Percentiles rank a stretch among this genome's conserved stretches.
phyloP scores from a whole-genome alignment of 2,329 filamentous ascomycete species.

The Fusarium floridanum region DNA sequence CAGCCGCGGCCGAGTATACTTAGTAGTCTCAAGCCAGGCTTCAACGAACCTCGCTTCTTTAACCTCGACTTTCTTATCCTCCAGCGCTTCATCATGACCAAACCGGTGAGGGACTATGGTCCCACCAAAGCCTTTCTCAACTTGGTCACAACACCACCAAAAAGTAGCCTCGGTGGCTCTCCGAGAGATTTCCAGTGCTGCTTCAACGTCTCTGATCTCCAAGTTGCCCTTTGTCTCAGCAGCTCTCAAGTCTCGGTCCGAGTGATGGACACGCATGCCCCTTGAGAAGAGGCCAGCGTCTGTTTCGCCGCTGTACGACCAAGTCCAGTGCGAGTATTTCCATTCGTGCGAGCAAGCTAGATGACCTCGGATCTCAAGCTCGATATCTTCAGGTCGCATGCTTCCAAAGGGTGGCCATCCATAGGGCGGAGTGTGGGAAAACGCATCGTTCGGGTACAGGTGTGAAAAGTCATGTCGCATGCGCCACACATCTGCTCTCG shows the following conservation, averaged over 20 bases:
- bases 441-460: background rate
- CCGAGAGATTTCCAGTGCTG: background rate
- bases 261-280: background rate
- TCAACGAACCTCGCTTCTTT: background rate
- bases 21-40: background rate
- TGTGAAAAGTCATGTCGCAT: background rate
- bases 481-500: conserved; percentile 2
- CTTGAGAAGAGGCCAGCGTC: background rate
- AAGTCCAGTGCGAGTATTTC: conserved; percentile 8
- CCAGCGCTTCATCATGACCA: background rate
- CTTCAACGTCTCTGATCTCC: background rate
- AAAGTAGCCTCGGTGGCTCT: conserved; percentile 1
- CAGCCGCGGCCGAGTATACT: no score
- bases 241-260: background rate
- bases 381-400: background rate
- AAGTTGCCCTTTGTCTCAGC: background rate
- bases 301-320: background rate
- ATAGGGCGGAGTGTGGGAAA: background rate
- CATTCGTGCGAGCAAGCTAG: background rate
- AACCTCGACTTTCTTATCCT: background rate
- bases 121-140: conserved; percentile 1
- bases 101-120: conserved; percentile 2
- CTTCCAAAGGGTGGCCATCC: conserved; percentile 1
- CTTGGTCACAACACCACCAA: background rate
- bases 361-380: background rate